Conservation (phyloP, 1,284 basidiomycete species). For the Ganoderma boninense region DNA sequence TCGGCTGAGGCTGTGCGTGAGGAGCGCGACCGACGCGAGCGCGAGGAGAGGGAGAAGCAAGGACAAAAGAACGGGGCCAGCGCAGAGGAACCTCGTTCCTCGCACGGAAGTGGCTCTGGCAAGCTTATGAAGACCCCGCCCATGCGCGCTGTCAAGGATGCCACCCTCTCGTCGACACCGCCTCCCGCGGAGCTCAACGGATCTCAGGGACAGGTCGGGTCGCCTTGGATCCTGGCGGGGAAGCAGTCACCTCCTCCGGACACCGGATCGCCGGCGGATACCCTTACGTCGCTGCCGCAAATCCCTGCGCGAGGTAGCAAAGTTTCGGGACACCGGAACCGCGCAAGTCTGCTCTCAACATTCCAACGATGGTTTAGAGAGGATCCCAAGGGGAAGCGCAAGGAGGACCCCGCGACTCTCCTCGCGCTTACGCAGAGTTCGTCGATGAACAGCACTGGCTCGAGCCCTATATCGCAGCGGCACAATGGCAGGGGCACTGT, state of each 20-base stretch:
- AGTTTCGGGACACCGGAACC: conserved; percentile 54
- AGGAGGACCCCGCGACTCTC: conserved; percentile 35
- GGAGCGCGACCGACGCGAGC: conserved; percentile 46
- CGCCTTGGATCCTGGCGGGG: conserved; percentile 76
- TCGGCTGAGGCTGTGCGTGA: conserved; percentile 70
- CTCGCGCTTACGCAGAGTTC: conserved; percentile 26
- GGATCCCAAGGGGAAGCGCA: conserved; percentile 76
- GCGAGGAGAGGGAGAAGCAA: conserved; percentile 58
- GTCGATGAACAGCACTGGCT: conserved; percentile 31
- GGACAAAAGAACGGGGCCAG: conserved; percentile 47
- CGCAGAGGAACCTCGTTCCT: conserved; percentile 67
- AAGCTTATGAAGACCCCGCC: conserved; percentile 77
- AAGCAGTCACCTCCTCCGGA: conserved; percentile 55
- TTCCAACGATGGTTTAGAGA: conserved; percentile 86
- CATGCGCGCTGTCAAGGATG: conserved; percentile 59
- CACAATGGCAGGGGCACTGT: conserved; percentile 44
- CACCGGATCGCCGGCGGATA: conserved; percentile 60
- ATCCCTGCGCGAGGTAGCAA: conserved; percentile 48
- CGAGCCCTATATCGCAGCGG: conserved; percentile 35
- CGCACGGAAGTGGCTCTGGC: conserved; percentile 66
- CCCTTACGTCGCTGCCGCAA: conserved; percentile 63
- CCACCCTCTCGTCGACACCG: conserved; percentile 57
- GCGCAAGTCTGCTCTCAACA: conserved; percentile 75
- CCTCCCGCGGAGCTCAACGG: conserved; percentile 51
- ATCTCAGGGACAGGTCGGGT: conserved; percentile 55